Evolutionary conservation across 306 rosid species (phyloP).

Genomic region (Vicia sativa): DNA sequence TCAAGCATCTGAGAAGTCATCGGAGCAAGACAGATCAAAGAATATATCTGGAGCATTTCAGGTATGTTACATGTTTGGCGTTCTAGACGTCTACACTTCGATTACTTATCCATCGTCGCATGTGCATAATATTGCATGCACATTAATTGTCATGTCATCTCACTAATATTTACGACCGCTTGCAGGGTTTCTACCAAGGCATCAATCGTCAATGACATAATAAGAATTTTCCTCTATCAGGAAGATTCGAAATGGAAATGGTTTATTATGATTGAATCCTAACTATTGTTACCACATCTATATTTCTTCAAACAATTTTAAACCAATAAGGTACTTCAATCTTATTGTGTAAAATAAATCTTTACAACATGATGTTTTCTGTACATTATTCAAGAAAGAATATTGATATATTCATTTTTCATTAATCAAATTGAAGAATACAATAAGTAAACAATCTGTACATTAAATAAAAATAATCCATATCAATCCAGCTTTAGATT

Average conservation of each 20-base stretch:
- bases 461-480: conserved; percentile 18
- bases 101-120: conserved; percentile 26
- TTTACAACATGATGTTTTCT: conserved; percentile 26
- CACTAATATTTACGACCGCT: neutral
- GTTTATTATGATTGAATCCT: conserved; percentile 32
- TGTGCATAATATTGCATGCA: conserved; percentile 24
- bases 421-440: conserved; percentile 5
- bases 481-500: conserved; percentile 38
- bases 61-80: conserved; percentile 50
- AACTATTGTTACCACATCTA: neutral
- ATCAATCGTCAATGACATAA: conserved; percentile 26
- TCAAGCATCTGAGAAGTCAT: conserved; percentile 47
- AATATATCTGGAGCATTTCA: conserved; percentile 42
- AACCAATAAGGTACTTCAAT: neutral
- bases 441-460: conserved; percentile 34
- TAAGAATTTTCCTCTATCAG: conserved; percentile 25
- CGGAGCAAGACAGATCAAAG: conserved; percentile 43
- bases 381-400: conserved; percentile 32
- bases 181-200: conserved; percentile 36
- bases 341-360: conserved; percentile 4
- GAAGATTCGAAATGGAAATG: conserved; percentile 32
- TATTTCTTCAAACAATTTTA: neutral
- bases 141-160: conserved; percentile 12
- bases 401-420: conserved; percentile 23
- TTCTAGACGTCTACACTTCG: conserved; percentile 10